phyloP scores from a whole-genome alignment of 2,329 filamentous ascomycete species.

The Talaromyces atroroseus region DNA sequence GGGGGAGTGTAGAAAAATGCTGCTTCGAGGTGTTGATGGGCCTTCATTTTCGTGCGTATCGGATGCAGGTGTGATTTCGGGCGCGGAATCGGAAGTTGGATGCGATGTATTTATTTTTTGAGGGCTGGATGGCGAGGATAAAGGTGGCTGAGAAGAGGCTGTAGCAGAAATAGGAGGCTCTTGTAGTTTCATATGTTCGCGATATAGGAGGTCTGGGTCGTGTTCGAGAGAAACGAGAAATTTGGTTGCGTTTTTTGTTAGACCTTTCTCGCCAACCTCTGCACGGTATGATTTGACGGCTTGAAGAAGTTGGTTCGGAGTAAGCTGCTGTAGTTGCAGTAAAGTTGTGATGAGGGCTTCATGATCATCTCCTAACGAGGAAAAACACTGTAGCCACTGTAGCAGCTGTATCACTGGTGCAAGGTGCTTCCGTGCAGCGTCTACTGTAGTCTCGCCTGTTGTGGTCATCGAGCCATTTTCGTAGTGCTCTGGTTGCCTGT shows the following conservation, averaged over 20 bases:
- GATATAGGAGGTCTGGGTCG: constrained; percentile 57
- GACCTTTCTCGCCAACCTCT: constrained; percentile 88
- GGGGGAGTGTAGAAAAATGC: constrained; percentile 7
- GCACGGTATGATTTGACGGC: constrained; percentile 87
- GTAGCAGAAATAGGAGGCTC: constrained; percentile 6
- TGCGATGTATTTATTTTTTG: constrained; percentile 16
- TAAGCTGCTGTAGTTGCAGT: constrained; percentile 79
- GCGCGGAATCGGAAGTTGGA: neutral
- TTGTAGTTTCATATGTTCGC: constrained; percentile 30
- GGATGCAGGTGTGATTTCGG: neutral
- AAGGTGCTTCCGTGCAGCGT: constrained; percentile 76
- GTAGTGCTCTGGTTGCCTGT: constrained; percentile 89
- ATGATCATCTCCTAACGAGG: constrained; percentile 82
- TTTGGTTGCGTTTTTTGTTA: constrained; percentile 82
- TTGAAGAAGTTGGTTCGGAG: constrained; percentile 83
- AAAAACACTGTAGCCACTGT: constrained; percentile 98
- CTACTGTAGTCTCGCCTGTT: constrained; percentile 79
- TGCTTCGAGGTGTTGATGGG: constrained; percentile 10
- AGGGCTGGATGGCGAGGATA: neutral
- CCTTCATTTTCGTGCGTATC: neutral
- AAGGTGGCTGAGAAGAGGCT: neutral
- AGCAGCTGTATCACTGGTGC: constrained; percentile 87
- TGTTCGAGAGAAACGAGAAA: constrained; percentile 77
- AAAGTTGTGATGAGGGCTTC: constrained; percentile 84
- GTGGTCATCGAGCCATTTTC: constrained; percentile 83